Evolutionary conservation across 495 filamentous ascomycete genomes (phyloP), one percentile per base, ranked within the genome.

Genomic region (Symbiotaphrina buchneri): DNA sequence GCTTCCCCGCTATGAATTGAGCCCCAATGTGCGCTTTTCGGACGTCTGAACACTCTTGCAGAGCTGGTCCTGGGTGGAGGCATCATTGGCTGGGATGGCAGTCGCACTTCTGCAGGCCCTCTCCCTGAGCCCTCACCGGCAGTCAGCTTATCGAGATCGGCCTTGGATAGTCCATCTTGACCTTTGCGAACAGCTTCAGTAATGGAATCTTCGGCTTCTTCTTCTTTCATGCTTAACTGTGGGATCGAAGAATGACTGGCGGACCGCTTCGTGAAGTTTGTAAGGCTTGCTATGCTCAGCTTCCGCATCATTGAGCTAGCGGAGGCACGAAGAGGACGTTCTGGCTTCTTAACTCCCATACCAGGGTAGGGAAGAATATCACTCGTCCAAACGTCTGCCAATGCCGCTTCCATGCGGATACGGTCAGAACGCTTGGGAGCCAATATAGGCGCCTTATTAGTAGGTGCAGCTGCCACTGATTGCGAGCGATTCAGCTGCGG

Each of bases 341-440:
- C 82, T 27, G 69, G 61, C 40, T 65, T 59, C 23, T 66, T 63
- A 30, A 61, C 54, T 13, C 59, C 63, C 66, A 91, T 90, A 15
- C 81, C 80, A n/a, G 83, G 83, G 42, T 73, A 84, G 6, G 84
- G 77, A 26, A 97, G 52, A 2, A 69, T 51, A 35, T 92, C 82
- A 27, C 69, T 66, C 10, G 77, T 90, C 71, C 85, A 97, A 21
- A 91, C 68, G 37, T 84, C 76, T 10, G 63, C 51, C 14, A 97
- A 56, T 14, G 68, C 48, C 32, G 60, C 56, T 45, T 97, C 87
- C 5, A 94, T 52, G 7, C 76, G 72, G 30, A 74, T 67, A 28
- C 87, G 60, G 25, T 92, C 80, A 18, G 65, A 58, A 28, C 84
- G 62, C 19, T 71, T 61, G 1, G 84, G 77, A 21, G 58, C 53